phyloP scores from a whole-genome alignment of 169 alveolate species.

The Cryptosporidium canis region DNA sequence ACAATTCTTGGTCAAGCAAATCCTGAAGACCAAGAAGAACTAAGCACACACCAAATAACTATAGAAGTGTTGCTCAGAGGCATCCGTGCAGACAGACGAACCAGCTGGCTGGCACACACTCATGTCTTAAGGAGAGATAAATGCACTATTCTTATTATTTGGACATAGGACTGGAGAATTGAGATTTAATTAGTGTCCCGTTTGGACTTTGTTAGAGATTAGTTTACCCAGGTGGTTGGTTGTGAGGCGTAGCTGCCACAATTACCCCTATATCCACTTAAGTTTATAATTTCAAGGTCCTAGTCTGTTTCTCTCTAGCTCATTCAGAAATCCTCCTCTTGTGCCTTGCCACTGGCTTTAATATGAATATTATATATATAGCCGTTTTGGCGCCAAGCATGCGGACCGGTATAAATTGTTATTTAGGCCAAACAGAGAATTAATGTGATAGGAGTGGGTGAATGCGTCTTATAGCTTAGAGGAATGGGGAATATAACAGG shows the following conservation, averaged over 20 bases:
- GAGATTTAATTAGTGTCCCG: neutral
- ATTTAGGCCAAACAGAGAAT: neutral
- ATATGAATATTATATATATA: neutral
- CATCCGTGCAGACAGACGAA: neutral
- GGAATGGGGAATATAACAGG: conserved; percentile 38
- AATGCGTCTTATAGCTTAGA: neutral
- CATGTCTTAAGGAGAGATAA: neutral
- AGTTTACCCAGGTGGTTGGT: neutral
- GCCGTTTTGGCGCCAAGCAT: neutral
- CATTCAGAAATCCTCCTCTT: neutral
- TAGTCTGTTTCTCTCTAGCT: too few relatives aligned
- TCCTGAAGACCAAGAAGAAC: conserved; percentile 37
- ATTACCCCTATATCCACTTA: neutral
- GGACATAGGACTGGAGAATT: neutral
- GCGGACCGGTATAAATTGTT: neutral
- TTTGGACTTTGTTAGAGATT: neutral
- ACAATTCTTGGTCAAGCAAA: conserved; percentile 46
- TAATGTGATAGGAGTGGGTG: neutral
- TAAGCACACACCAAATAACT: neutral
- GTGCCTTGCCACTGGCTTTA: neutral
- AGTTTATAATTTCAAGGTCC: neutral
- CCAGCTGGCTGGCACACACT: neutral
- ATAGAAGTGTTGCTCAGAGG: neutral
- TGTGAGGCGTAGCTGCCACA: neutral
- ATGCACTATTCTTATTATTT: neutral